Conservation (phyloP, 1,284 basidiomycete species). For the Ganoderma multipileum region DNA sequence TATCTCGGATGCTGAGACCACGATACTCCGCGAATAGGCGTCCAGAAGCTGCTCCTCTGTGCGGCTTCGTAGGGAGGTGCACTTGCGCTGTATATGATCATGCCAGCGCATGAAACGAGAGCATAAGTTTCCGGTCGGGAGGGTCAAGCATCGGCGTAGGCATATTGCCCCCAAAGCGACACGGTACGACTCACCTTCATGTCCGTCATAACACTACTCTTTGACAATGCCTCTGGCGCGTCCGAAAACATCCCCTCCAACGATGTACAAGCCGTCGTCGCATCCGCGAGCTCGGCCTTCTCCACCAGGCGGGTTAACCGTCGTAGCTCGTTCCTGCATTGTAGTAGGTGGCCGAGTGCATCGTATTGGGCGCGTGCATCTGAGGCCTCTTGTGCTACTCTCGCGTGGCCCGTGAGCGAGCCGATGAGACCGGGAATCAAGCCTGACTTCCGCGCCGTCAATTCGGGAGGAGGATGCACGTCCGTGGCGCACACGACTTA, state of each 20-base stretch:
- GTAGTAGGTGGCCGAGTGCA: constrained; percentile 59
- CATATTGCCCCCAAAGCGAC: not conserved
- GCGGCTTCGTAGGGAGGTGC: constrained; percentile 60
- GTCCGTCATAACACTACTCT: constrained; percentile 58
- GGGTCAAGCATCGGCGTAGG: too few species aligned
- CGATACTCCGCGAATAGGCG: constrained; percentile 65
- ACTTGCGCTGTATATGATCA: constrained; percentile 51
- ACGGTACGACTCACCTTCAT: constrained; percentile 56
- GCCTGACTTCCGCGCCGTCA: constrained; percentile 57
- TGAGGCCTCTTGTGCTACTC: constrained; percentile 63
- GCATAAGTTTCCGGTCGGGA: not conserved
- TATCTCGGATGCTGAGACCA: constrained; percentile 55
- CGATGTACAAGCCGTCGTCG: constrained; percentile 49
- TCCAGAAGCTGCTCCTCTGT: constrained; percentile 76
- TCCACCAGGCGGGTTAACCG: constrained; percentile 52
- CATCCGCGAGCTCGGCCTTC: constrained; percentile 66
- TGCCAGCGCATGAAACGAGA: constrained; percentile 19
- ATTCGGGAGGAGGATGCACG: not conserved
- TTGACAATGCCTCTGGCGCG: constrained; percentile 59
- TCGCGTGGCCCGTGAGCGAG: constrained; percentile 60
- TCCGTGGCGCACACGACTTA: constrained; percentile 39
- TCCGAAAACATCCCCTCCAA: constrained; percentile 53
- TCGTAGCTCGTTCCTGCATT: constrained; percentile 54
- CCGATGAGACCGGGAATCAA: constrained; percentile 62
- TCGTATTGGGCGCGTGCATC: constrained; percentile 58